Percentiles rank a stretch among this genome's conserved stretches.
Evolutionary conservation across 441 rosid genomes (phyloP).

Genomic region (Isatis lusitanica): DNA sequence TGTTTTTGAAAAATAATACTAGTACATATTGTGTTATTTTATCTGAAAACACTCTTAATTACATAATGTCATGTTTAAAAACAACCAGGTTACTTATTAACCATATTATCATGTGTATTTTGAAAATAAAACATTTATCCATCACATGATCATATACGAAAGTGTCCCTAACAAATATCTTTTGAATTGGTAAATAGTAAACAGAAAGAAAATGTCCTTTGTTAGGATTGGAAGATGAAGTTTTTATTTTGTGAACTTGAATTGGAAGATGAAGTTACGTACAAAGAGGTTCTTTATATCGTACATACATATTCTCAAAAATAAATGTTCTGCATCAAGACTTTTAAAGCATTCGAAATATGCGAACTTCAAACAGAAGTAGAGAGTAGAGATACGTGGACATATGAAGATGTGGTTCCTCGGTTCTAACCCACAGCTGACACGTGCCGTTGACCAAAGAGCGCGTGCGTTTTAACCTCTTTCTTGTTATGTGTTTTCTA

Average conservation of each 20-base stretch:
- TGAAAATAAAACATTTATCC: not conserved
- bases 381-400: no score
- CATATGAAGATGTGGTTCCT: constrained; percentile 16
- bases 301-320: not conserved
- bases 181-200: not conserved
- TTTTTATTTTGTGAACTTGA: no score
- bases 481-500: not conserved
- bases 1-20: no score
- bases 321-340: not conserved
- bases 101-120: no score
- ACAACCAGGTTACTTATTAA: no score
- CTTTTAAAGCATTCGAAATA: no score
- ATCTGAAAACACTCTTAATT: not conserved
- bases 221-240: no score
- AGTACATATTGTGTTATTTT: not conserved
- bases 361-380: not conserved
- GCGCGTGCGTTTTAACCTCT: not conserved
- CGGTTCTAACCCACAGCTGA: not conserved
- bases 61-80: no score
- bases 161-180: not conserved
- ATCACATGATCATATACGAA: not conserved
- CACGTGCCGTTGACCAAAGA: constrained; percentile 18
- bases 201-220: not conserved
- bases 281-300: not conserved
- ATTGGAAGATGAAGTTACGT: not conserved